phyloP scores from a whole-genome alignment of 768 basidiomycete species.

The Hebeloma cylindrosporum region DNA sequence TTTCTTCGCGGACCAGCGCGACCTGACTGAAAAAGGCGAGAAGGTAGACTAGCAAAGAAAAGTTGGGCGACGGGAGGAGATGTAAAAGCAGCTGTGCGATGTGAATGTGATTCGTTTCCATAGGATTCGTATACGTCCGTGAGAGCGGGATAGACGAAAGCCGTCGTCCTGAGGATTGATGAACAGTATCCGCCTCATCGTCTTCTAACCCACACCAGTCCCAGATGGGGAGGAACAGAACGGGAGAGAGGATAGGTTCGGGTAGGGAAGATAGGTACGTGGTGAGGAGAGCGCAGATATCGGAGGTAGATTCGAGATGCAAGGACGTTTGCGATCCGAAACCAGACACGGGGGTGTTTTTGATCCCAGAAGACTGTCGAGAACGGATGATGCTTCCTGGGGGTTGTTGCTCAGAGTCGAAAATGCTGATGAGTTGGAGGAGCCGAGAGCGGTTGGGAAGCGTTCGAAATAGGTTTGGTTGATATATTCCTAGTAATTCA shows the following conservation, averaged over 20 bases:
- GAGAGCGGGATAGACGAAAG: slow-evolving; percentile 19
- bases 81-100: slow-evolving; percentile 38
- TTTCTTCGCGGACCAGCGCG: slow-evolving; percentile 33
- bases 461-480: slow-evolving; percentile 32
- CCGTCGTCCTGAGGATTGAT: slow-evolving; percentile 3
- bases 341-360: slow-evolving; percentile 8
- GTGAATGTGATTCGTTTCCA: slow-evolving; percentile 23
- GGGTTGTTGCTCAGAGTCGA: slow-evolving; percentile 31
- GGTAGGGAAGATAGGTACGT: slow-evolving; percentile 42
- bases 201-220: slow-evolving; percentile 33
- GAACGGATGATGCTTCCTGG: slow-evolving; percentile 21
- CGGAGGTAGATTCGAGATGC: slow-evolving; percentile 35
- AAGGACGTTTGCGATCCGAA: slow-evolving; percentile 33
- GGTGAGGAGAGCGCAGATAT: slow-evolving; percentile 41
- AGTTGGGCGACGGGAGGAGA: slow-evolving; percentile 43
- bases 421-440: slow-evolving; percentile 36
- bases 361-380: slow-evolving; percentile 8
- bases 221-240: slow-evolving; percentile 30
- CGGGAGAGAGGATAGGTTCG: slow-evolving; percentile 36
- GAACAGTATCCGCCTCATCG: slow-evolving; percentile 12
- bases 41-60: slow-evolving; percentile 44
- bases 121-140: slow-evolving; percentile 19
- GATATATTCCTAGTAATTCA: slow-evolving; percentile 30
- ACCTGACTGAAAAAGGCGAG: slow-evolving; percentile 46
- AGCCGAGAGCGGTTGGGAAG: slow-evolving; percentile 37